Conservation (phyloP, 2,329 filamentous ascomycete genomes). For the Pseudopithomyces chartarum region DNA sequence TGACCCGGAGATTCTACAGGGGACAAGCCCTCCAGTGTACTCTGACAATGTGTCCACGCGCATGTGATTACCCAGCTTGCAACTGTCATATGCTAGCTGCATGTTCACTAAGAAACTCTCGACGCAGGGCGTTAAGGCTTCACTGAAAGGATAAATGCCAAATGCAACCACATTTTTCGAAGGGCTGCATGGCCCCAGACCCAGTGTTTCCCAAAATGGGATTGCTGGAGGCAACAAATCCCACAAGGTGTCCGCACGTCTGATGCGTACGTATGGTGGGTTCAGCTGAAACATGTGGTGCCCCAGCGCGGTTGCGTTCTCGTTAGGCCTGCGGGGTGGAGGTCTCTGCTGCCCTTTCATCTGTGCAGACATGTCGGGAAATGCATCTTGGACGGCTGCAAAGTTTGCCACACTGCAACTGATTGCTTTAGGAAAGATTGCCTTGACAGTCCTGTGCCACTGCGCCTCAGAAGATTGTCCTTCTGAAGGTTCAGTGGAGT, state of each 20-base stretch:
- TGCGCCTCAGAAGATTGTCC: conserved; percentile 27
- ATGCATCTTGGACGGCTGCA: conserved; percentile 51
- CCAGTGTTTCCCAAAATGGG: conserved; percentile 81
- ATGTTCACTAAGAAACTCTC: conserved; percentile 70
- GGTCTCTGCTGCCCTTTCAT: conserved; percentile 42
- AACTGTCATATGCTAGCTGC: conserved; percentile 72
- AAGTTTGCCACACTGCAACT: conserved; percentile 40
- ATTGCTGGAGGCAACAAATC: conserved; percentile 77
- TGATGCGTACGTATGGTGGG: conserved; percentile 73
- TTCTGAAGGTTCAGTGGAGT: background rate
- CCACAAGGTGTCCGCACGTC: conserved; percentile 69
- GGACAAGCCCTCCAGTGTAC: conserved; percentile 40
- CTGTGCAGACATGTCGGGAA: conserved; percentile 43
- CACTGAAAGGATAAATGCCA: conserved; percentile 71
- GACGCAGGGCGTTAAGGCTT: conserved; percentile 65
- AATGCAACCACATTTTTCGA: conserved; percentile 72
- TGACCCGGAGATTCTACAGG: conserved; percentile 25
- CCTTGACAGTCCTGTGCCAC: conserved; percentile 30
- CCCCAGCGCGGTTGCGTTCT: conserved; percentile 30
- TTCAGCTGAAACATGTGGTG: conserved; percentile 56
- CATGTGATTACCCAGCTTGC: conserved; percentile 71
- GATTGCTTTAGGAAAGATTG: conserved; percentile 35
- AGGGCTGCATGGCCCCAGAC: conserved; percentile 72
- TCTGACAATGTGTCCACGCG: conserved; percentile 47
- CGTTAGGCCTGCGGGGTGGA: conserved; percentile 37